phyloP scores from a whole-genome alignment of 805 yeast species.

The Teunomyces lycoperdinae region DNA sequence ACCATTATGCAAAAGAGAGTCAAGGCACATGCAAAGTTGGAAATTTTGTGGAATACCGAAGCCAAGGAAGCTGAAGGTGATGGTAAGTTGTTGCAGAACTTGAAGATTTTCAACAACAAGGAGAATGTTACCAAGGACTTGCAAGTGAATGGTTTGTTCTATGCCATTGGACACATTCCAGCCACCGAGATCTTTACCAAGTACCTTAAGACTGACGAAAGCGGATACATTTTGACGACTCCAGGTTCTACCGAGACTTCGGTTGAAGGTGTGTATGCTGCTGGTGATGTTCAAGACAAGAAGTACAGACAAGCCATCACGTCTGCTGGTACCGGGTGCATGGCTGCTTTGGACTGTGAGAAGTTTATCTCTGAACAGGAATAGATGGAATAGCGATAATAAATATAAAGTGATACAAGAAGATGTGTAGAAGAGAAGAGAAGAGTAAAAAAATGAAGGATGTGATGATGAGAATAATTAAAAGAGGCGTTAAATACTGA shows the following conservation, averaged over 20 bases:
- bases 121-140: conserved; percentile 69
- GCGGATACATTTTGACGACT: conserved; percentile 82
- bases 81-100: conserved; percentile 71
- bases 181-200: conserved; percentile 80
- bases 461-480: too few relatives aligned
- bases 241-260: conserved; percentile 90
- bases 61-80: conserved; percentile 90
- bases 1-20: conserved; percentile 96
- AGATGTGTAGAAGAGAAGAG: background rate
- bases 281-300: conserved; percentile 98
- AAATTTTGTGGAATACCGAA: conserved; percentile 82
- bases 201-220: conserved; percentile 80
- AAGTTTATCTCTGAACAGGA: conserved; percentile 64
- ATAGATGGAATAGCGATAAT: conserved; percentile 1
- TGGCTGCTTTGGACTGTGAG: conserved; percentile 98
- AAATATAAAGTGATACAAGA: background rate
- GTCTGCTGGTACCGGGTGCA: conserved; percentile 99
- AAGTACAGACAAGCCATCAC: conserved; percentile 98
- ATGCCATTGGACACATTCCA: conserved; percentile 96
- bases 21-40: conserved; percentile 78
- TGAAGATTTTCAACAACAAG: conserved; percentile 66
- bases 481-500: too few relatives aligned
- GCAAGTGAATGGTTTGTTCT: conserved; percentile 87
- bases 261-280: conserved; percentile 90
- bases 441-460: background rate